Evolutionary conservation across 1,284 basidiomycete species (phyloP), one percentile per base, ranked within the genome.

Genomic region (Tilletia setariae): DNA sequence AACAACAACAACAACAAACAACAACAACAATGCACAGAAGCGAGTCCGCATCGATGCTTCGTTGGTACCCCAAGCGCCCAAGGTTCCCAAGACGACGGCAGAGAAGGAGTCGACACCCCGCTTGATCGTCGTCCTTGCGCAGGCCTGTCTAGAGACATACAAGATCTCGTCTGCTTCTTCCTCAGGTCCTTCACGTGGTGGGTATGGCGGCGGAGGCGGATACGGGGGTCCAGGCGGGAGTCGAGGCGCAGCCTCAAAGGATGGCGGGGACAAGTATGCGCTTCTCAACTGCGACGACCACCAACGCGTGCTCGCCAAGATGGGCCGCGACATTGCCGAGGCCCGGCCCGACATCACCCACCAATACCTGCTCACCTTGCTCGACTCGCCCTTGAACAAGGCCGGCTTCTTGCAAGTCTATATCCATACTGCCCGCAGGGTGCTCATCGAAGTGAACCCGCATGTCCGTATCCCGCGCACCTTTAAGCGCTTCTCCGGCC

Each of bases 201-300:
- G 25, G 6, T 23, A n/a, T 25, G 43, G n/a, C 9, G 44, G 44
- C 7, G 44, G 49, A 25, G 64, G 46, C 7, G 64, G 44, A 8
- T 35, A 42, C 16, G 82, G 84, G 46, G 53, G 70, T 13, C 86
- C 85, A 53, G 86, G 86, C 2, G 86, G 84, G 1, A 67, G 72
- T 30, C 65, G 66, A 32, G 40, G 75, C 16, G 68, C 68, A 63
- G 25, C 56, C n/a, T 67, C 65, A 64, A 78, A 78, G 64, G 79
- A 78, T 51, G 76, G 74, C 0, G 77, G 76, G 7, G 92, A 93
- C 73, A 97, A 98, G 85, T 98, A 98, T 84, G 94, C 94, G 19
- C 85, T 99, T 69, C 85, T 99, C 75, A 99, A 99, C 84, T 98
- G 96, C 84, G 95, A 99, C 83, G 95, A 99, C 68, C 95, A 98